phyloP scores from a whole-genome alignment of 345 rosid genomes.

The Arabidopsis thaliana region TAIR10.1 NC_003070.9:1277001-1277500 shows the following conservation, averaged over 20 bases:
- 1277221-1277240: constrained; percentile 29
- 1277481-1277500: constrained; percentile 11
- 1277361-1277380: no score
- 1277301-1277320: neutral
- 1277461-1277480: constrained; percentile 6
- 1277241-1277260: neutral
- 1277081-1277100: constrained; percentile 44
- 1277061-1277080: constrained; percentile 37
- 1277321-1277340: neutral
- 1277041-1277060: constrained; percentile 43
- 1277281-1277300: neutral
- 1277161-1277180: constrained; percentile 34
- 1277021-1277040: constrained; percentile 44
- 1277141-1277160: constrained; percentile 45
- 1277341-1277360: no score
- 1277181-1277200: constrained; percentile 17
- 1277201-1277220: constrained; percentile 19
- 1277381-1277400: constrained; percentile 34
- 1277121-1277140: constrained; percentile 38
- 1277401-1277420: constrained; percentile 27
- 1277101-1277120: constrained; percentile 20
- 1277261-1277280: neutral
- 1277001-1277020: constrained; percentile 45
- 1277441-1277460: constrained; percentile 12
- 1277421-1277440: constrained; percentile 37